Conservation (phyloP, 2,329 filamentous ascomycete genomes). For the Microsporum canis region DNA sequence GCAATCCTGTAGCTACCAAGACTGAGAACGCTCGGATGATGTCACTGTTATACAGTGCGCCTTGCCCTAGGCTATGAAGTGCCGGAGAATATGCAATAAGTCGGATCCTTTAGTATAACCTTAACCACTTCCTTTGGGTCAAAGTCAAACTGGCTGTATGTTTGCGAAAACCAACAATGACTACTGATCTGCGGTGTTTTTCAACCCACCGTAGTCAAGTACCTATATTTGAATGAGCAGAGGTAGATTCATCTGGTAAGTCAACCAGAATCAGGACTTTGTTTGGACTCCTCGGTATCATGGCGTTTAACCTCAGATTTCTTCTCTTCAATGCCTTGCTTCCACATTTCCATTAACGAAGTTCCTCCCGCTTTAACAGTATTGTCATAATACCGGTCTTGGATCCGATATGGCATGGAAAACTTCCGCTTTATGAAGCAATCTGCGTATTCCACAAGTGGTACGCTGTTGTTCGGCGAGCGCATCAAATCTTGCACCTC, state of each 20-base stretch:
- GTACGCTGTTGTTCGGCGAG: conserved; percentile 13
- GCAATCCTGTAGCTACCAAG: neutral
- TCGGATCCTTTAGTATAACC: neutral
- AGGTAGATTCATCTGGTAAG: neutral
- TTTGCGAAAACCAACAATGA: neutral
- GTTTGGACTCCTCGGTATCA: neutral
- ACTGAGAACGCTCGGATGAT: neutral
- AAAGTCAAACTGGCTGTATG: neutral
- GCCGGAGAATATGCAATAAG: neutral
- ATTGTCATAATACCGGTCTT: conserved; percentile 15
- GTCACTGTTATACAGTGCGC: neutral
- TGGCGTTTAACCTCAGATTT: neutral
- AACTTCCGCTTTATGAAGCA: conserved; percentile 21
- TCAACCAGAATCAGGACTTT: neutral
- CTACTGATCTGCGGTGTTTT: neutral
- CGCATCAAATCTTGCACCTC: conserved; percentile 23
- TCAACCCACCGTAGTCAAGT: neutral
- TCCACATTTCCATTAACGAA: conserved; percentile 11
- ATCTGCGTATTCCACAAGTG: conserved; percentile 24
- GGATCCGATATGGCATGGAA: conserved; percentile 14
- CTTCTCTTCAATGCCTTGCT: conserved; percentile 2
- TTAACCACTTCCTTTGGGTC: neutral
- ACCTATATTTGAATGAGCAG: too few species aligned
- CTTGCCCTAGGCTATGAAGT: neutral
- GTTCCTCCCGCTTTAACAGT: conserved; percentile 19